These are phyloP conservation scores for Alternaria sp. DNA, from an alignment of 2,329 filamentous ascomycete genomes.

Conservation along the genomic window DNA sequence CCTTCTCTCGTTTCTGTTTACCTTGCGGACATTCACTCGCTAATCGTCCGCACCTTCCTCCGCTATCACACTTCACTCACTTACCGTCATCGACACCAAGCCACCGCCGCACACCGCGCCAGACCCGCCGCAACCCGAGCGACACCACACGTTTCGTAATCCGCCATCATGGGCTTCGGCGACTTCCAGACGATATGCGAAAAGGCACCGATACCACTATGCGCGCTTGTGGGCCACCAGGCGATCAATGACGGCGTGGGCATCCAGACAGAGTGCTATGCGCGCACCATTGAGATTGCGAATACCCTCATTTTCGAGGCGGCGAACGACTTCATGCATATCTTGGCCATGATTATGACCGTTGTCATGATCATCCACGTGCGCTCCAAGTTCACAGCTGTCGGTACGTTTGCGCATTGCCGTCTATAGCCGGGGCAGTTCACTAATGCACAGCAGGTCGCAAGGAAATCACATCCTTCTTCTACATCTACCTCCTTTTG, in stretches of 20 bases:
- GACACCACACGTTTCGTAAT: conserved; percentile 5
- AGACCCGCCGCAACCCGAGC: conserved; percentile 10
- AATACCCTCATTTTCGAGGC: conserved; percentile 99
- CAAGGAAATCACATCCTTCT: conserved; percentile 84
- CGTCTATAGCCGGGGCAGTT: conserved; percentile 59
- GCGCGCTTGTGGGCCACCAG: conserved; percentile 80
- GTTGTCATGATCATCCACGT: conserved; percentile 98
- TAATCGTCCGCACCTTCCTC: conserved; percentile 20
- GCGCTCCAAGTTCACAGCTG: conserved; percentile 95
- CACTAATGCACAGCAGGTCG: conserved; percentile 57
- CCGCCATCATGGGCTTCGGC: conserved; percentile 75
- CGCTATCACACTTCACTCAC: conserved; percentile 4
- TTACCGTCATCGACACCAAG: conserved; percentile 5
- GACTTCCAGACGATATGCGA: conserved; percentile 88
- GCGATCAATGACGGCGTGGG: conserved; percentile 71
- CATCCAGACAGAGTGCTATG: conserved; percentile 90
- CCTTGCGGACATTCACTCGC: conserved; percentile 29
- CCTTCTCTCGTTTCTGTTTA: conserved; percentile 26
- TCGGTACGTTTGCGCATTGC: conserved; percentile 67
- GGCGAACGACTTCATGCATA: conserved; percentile 90
- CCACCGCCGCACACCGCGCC: conserved; percentile 11
- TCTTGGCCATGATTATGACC: conserved; percentile 87
- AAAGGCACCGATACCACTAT: conserved; percentile 84
- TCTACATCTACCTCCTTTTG: conserved; percentile 93
- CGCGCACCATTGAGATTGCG: conserved; percentile 91